Percentiles rank a stretch among this genome's conserved stretches.
These are phyloP conservation scores for Taphrina populina DNA, from an alignment of 1,139 yeast species.

Conservation along the genomic window DNA sequence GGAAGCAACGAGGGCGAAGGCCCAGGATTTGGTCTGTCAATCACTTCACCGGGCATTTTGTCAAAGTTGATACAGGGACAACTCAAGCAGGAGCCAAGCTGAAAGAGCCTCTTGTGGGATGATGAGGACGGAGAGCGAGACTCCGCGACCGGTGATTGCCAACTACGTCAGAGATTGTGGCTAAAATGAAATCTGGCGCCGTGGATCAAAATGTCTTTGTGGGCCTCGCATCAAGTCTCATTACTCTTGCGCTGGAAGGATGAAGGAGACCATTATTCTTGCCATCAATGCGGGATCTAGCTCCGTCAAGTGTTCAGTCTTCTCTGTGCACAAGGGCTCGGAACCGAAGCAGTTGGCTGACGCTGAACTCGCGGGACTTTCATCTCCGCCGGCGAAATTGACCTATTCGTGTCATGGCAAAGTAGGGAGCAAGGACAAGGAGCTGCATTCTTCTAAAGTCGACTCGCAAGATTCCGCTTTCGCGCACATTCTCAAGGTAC, in stretches of 20 bases:
- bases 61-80: neutral
- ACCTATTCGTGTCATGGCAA: constrained; percentile 32
- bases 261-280: constrained; percentile 25
- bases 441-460: constrained; percentile 32
- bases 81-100: too few species aligned
- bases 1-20: constrained; percentile 40
- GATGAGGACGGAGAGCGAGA: too few species aligned
- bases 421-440: constrained; percentile 26
- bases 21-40: constrained; percentile 37
- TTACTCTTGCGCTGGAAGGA: too few species aligned
- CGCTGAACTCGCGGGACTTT: constrained; percentile 37
- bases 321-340: constrained; percentile 5
- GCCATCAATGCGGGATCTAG: constrained; percentile 40
- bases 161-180: too few species aligned
- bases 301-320: constrained; percentile 39
- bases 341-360: constrained; percentile 34
- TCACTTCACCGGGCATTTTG: constrained; percentile 26
- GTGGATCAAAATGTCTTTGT: too few species aligned
- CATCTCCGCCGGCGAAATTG: constrained; percentile 36
- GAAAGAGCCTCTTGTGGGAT: too few species aligned
- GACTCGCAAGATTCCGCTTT: constrained; percentile 38
- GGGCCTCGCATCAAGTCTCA: too few species aligned
- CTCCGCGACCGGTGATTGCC: too few species aligned
- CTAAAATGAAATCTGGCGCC: too few species aligned
- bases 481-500: constrained; percentile 33